Percentiles rank a stretch among this genome's conserved stretches.
phyloP scores from a whole-genome alignment of 1,284 basidiomycete species.

The Stereum hirsutum region DNA sequence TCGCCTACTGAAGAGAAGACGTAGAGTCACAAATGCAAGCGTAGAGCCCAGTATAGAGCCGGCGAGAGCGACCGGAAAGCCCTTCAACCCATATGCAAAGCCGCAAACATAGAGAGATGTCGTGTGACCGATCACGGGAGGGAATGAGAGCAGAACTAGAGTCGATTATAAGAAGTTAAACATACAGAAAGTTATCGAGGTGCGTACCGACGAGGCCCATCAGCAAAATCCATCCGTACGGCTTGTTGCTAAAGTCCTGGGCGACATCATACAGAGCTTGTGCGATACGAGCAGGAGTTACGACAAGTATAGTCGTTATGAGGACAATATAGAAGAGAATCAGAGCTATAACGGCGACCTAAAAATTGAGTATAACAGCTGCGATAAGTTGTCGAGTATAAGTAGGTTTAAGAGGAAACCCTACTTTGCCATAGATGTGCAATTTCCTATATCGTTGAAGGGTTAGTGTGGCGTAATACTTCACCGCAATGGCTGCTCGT shows the following conservation, averaged over 20 bases:
- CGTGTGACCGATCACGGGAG: constrained; percentile 72
- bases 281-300: constrained; percentile 56
- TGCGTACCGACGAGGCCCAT: constrained; percentile 40
- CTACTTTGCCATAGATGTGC: no score
- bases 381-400: no score
- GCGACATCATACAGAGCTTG: constrained; percentile 66
- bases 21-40: constrained; percentile 52
- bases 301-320: constrained; percentile 33
- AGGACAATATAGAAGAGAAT: constrained; percentile 34
- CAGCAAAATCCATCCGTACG: constrained; percentile 56
- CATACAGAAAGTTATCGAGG: constrained; percentile 3
- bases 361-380: no score
- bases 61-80: constrained; percentile 54
- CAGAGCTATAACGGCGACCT: no score
- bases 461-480: no score
- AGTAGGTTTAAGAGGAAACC: no score
- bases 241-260: constrained; percentile 47
- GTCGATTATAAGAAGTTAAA: constrained; percentile 3
- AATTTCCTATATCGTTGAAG: no score
- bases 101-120: constrained; percentile 61
- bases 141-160: constrained; percentile 61
- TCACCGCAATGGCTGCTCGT: no score
- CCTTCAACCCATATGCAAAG: constrained; percentile 75
- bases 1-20: constrained; percentile 46
- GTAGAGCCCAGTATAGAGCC: constrained; percentile 62